Base-by-base conservation (phyloP, 176 grass and related monocot species). In the Melocanna baccifera region DNA sequence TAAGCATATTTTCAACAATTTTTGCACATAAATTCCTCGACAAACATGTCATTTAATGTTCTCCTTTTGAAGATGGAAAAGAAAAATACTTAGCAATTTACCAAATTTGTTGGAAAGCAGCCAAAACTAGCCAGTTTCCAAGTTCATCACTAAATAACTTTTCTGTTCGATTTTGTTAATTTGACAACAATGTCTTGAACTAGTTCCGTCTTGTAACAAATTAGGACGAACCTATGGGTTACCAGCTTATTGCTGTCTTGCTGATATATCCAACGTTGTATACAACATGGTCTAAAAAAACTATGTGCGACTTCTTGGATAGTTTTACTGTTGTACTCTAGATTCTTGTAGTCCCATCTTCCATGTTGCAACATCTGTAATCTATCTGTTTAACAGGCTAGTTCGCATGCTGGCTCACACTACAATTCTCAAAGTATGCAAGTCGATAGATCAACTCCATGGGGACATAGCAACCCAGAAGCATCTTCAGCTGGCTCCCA, bases 391-490 rank as follows among this genome's bases (percentile, higher is more conserved):
- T 65, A 51, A 71, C 78, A 93, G 89, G 87, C 72, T 82, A 80
- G 69, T 83, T 75, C 90, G 23, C 87, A 86, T 81, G 81, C 88
- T 46, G 77, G 37, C 61, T 68, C 74, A 10, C 93, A 94, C 66
- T 98, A 94, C 89, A 91, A 83, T 87, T 71, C 74, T 65, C 92
- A 88, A 85, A 85, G 39, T 64, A 87, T 98, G 83, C 87, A 89
- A 79, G 82, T 86, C 62, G 93, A 96, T 56, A 94, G 97, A 91
- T 83, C 71, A 41, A 72, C 71, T 65, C 88, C 84, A 39, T 99
- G 97, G 97, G 84, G 85, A 34, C 83, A 84, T 48, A 81, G 50
- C 58, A 79, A 66, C 62, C 75, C 87, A 59, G 93, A 99, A 79
- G 78, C 82, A 34, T 67, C 85, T 3, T 50, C 77, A 76, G 32